Base-by-base conservation (phyloP, 2,329 filamentous ascomycete species). In the Pseudogymnoascus sp. region DNA sequence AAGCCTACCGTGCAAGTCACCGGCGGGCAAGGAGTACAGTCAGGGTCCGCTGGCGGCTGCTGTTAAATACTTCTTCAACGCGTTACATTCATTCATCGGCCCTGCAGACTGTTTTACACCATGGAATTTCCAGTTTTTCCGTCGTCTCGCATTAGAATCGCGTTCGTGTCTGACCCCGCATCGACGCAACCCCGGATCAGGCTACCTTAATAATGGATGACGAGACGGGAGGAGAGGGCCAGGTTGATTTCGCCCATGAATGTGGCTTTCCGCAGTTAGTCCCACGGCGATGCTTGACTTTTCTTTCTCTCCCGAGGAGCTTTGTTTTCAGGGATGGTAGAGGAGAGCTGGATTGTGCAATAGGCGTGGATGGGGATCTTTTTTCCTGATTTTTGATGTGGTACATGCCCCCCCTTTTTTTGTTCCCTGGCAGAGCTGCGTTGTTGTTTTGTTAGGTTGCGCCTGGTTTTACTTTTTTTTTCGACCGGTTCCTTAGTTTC, bases 1-100 rank as follows among this genome's bases (percentile, higher is more conserved):
- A 99, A 97, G 84, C 93, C 93, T 69, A 96, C 91, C 72, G 92
- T 99, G 72, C 92, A 96, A 76, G 94, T 99, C 73, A 91, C 92
- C 65, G 89, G 92, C 75, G 94, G 94, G 74, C 92, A 96, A 78
- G 92, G 92, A 72, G 93, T 99, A 70, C 90, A 95, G 77, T 90
- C 87, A 72, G 89, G 89, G 71, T 90, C 90, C 71, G 90, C 85
- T 75, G 88, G 89, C 74, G 88, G 91, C 76, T 97, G 92, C 85
- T 97, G 92, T 82, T 97, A 95, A 81, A 82, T 60, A 38, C 59
- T 42, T 60, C 31, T 33, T 33, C 50, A 28, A 56, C 28, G 5
- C 50, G 8, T 56, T 56, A 31, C 28, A 33, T 56, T 33, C 50
- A 56, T 56, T 56, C 50, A 33, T 56, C 28, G 50, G 50, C 50